Evolutionary conservation across 2,329 filamentous ascomycete species (phyloP), one percentile per base, ranked within the genome.

Genomic region (Mycosphaerella sp.): DNA sequence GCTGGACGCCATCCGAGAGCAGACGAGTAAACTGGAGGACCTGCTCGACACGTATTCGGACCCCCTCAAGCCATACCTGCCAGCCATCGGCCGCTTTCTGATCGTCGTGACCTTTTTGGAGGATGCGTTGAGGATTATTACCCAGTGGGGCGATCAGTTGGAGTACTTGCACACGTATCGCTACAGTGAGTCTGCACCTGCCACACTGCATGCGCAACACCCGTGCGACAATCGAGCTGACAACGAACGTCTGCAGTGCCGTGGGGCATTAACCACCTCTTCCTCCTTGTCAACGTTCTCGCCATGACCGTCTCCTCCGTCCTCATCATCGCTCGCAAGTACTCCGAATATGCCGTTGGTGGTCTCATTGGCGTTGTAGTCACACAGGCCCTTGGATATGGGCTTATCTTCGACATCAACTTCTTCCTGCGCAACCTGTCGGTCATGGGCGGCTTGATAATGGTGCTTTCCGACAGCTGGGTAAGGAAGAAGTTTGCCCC

Each of bases 341-440:
- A 94, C 77, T 93, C 89, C 60, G 91, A 95, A 72, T 91, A 89
- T 71, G 93, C 91, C 53, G 93, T 97, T 53, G 82, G 76, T 55
- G 93, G 91, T 56, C 86, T 98, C 58, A 86, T 96, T 70, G 86
- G 77, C 47, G 93, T 98, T 47, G 91, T 98, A 46, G 72, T 98
- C 56, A 85, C 89, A 30, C 93, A 98, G 74, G 93, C 91, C 16
- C 81, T 98, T 50, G 93, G 93, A 63, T 98, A 98, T 70, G 93
- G 93, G 53, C 81, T 98, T 57, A 95, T 98, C 71, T 97, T 98
- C 71, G 93, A 98, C 72, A 81, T 97, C 68, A 98, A 97, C 82
- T 98, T 98, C 79, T 98, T 98, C 84, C 86, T 98, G 59, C 90
- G 93, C 74, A 98, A 98, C 70, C 79, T 98, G 56, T 95, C 89